phyloP scores from a whole-genome alignment of 345 rosid genomes.

The Citrus trifoliata region DNA sequence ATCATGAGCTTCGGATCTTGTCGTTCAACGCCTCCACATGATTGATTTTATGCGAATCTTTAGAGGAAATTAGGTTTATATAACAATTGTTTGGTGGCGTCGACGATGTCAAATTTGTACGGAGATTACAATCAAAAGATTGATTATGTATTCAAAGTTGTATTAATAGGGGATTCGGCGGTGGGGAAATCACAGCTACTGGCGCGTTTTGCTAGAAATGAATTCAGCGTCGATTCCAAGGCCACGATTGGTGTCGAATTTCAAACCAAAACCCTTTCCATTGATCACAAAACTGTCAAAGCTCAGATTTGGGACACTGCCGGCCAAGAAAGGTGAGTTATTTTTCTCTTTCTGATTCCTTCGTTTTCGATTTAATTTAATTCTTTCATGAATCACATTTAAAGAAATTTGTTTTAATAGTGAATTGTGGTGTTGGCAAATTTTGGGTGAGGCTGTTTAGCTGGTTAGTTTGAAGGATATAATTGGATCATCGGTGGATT shows the following conservation, averaged over 20 bases:
- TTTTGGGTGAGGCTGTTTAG: not conserved
- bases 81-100: not conserved
- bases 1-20: not conserved
- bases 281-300: conserved; percentile 74
- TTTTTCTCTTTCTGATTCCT: not conserved
- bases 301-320: conserved; percentile 96
- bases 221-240: conserved; percentile 76
- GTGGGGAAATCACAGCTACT: conserved; percentile 83
- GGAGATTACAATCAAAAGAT: conserved; percentile 81
- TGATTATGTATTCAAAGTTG: conserved; percentile 81
- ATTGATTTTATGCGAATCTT: not conserved
- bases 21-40: conserved; percentile 1
- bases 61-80: not conserved
- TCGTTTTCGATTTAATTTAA: not conserved
- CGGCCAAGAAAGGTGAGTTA: conserved; percentile 69
- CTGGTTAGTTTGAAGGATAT: not conserved
- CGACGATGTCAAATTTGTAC: conserved; percentile 58
- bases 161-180: conserved; percentile 82
- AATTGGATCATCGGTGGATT: not conserved
- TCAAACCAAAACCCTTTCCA: conserved; percentile 76
- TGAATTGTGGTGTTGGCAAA: not conserved
- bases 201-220: conserved; percentile 74
- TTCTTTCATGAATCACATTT: not conserved
- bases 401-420: too few relatives aligned
- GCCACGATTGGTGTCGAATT: conserved; percentile 91